These are phyloP conservation scores for Phylloporus sp. DNA, from an alignment of 768 basidiomycete species.

Conservation along the genomic window DNA sequence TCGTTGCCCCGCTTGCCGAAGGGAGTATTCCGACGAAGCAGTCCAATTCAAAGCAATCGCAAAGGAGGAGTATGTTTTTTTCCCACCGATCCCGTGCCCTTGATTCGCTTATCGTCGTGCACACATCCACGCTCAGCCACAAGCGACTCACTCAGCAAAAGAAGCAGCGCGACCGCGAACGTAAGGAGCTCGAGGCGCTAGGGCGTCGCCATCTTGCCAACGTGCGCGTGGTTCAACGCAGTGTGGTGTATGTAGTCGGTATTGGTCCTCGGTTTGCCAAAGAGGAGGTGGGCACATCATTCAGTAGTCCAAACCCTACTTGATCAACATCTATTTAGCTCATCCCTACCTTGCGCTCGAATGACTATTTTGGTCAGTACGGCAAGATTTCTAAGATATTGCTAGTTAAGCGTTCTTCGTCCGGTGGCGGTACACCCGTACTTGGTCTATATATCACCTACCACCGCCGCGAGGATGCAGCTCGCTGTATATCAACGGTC, in stretches of 20 bases:
- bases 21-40: constrained; percentile 86
- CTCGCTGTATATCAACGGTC: constrained; percentile 85
- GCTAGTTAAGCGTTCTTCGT: constrained; percentile 80
- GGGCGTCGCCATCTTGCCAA: constrained; percentile 85
- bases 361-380: constrained; percentile 97
- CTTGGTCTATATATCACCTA: constrained; percentile 98
- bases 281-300: constrained; percentile 70
- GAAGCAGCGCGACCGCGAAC: constrained; percentile 89
- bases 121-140: constrained; percentile 60
- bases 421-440: constrained; percentile 65
- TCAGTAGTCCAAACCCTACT: neutral
- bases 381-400: constrained; percentile 96
- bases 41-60: constrained; percentile 95
- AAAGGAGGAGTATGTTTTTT: constrained; percentile 82
- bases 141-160: constrained; percentile 94
- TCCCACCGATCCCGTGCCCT: neutral
- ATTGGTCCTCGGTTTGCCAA: constrained; percentile 92
- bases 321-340: constrained; percentile 43
- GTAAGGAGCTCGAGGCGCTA: constrained; percentile 87
- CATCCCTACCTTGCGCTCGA: constrained; percentile 86
- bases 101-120: constrained; percentile 15
- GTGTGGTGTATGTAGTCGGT: constrained; percentile 93
- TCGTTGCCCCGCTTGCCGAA: constrained; percentile 92
- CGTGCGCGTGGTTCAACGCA: constrained; percentile 94
- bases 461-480: constrained; percentile 89